These are phyloP conservation scores for Fusarium hostae DNA, from an alignment of 2,329 filamentous ascomycete genomes.

Conservation along the genomic window DNA sequence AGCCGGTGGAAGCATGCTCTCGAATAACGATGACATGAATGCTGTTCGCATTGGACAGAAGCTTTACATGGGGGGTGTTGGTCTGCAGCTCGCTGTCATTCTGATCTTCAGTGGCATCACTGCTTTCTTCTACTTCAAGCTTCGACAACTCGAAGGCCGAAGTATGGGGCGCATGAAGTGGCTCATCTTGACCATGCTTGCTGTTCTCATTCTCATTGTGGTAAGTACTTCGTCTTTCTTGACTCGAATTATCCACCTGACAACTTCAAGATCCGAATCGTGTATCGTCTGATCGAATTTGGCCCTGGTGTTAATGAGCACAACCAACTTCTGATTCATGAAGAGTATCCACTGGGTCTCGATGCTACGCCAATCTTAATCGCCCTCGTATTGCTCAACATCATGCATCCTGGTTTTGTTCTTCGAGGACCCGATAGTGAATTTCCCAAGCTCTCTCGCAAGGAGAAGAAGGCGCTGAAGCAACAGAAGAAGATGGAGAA, in stretches of 20 bases:
- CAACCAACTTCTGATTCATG: conserved; percentile 61
- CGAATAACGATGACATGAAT: conserved; percentile 39
- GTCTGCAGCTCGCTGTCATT: conserved; percentile 52
- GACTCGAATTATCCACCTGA: conserved; percentile 3
- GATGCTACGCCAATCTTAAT: conserved; percentile 68
- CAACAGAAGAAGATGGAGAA: conserved; percentile 50
- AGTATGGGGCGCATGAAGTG: conserved; percentile 47
- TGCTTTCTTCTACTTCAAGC: conserved; percentile 49
- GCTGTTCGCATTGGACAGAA: conserved; percentile 50
- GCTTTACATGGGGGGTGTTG: conserved; percentile 54
- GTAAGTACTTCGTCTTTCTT: conserved; percentile 39
- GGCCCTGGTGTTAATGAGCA: conserved; percentile 54
- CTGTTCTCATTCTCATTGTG: conserved; percentile 50
- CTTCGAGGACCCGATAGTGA: conserved; percentile 58
- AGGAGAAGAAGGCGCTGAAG: conserved; percentile 57
- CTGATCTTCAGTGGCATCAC: conserved; percentile 52
- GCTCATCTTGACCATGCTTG: conserved; percentile 50
- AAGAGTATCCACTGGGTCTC: conserved; percentile 61
- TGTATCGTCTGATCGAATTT: conserved; percentile 70
- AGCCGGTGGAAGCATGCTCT: conserved; percentile 52
- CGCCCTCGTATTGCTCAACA: conserved; percentile 54
- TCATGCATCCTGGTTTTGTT: conserved; percentile 61
- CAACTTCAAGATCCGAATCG: conserved; percentile 61
- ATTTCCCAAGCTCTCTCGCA: conserved; percentile 54
- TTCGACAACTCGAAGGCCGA: conserved; percentile 36